Base-by-base conservation (phyloP, 352 stramenopile species). In the Globisporangium parvum region DNA sequence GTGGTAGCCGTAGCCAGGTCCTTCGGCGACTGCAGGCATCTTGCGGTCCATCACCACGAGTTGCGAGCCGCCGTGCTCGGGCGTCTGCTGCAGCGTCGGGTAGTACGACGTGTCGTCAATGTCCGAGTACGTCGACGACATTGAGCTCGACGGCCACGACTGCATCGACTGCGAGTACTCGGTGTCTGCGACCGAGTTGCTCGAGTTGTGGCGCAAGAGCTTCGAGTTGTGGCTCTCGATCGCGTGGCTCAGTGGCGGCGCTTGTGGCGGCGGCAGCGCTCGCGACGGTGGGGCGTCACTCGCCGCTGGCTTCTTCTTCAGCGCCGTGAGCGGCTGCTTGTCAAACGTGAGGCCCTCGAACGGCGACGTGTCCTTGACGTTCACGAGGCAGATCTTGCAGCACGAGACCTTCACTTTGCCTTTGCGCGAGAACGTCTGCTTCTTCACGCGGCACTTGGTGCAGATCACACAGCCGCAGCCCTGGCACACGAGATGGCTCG, bases 341-440 rank as follows among this genome's bases (percentile, higher is more conserved):
- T 76, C 66, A 18, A 87, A 66, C 21, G 64, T 48, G 51, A 86
- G 65, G 40, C 76, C 76, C 24, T 70, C 79, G 48, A 89, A 87
- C 4, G 79, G 79, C 15, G 79, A 87, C 57, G 77, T 73, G 40
- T 87, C 76, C 53, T 82, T 85, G 39, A 80, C 70, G 56, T 82
- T 79, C 24, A 87, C 73, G 44, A 89, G 53, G 44, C 78, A 89
- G 57, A 85, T 80, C 52, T 87, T 89, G 61, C 78, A 89, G 61
- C 75, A 87, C 37, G 70, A 74, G 21, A 87, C 60, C 48, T 89
- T 89, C 50, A 80, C 69, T 50, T 85, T 85, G 48, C 78, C 75
- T 28, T 69, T 65, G 26, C 71, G 74, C 9, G 64, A 71, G 51
- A 87, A 77, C 2, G 74, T 79, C 35, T 71, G 55, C 59, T 85